phyloP scores from a whole-genome alignment of 805 yeast species.

The Ogataea corticis region DNA sequence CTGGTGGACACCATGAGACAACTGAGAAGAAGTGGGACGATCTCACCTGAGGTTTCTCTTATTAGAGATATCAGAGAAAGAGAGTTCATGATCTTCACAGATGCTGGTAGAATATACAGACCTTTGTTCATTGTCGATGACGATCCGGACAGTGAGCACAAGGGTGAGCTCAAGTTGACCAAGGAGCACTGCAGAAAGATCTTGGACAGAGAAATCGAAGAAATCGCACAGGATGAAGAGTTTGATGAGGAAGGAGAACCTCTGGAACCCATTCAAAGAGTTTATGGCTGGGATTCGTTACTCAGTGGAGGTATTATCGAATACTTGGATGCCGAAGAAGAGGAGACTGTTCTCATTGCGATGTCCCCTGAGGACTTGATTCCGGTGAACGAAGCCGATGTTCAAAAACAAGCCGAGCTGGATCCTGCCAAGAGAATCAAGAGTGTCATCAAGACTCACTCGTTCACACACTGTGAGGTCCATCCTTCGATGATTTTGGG shows the following conservation, averaged over 20 bases:
- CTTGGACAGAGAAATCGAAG: slow-evolving; percentile 62
- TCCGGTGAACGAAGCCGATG: slow-evolving; percentile 44
- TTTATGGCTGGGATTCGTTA: slow-evolving; percentile 81
- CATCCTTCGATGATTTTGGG: slow-evolving; percentile 99
- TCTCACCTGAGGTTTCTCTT: slow-evolving; percentile 93
- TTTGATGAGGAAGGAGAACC: slow-evolving; percentile 48
- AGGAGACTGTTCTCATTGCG: slow-evolving; percentile 96
- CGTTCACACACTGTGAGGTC: slow-evolving; percentile 98
- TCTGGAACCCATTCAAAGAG: slow-evolving; percentile 39
- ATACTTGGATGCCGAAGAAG: slow-evolving; percentile 98
- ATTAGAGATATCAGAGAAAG: slow-evolving; percentile 96
- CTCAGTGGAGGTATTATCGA: slow-evolving; percentile 88
- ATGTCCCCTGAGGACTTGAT: slow-evolving; percentile 98
- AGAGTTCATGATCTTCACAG: slow-evolving; percentile 94
- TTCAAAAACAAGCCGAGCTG: slow-evolving; percentile 42
- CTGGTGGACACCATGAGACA: slow-evolving; percentile 88
- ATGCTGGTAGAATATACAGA: slow-evolving; percentile 97
- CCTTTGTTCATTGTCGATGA: slow-evolving; percentile 94
- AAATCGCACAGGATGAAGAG: slow-evolving; percentile 45
- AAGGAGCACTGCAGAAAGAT: slow-evolving; percentile 82
- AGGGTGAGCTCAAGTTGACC: slow-evolving; percentile 78
- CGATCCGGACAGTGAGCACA: slow-evolving; percentile 63
- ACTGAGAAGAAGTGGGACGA: slow-evolving; percentile 92
- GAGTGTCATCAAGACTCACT: slow-evolving; percentile 52
- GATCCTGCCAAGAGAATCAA: slow-evolving; percentile 88